These are phyloP conservation scores for Eucalyptus shirleyi DNA, from an alignment of 345 rosid genomes.

Conservation along the genomic window DNA sequence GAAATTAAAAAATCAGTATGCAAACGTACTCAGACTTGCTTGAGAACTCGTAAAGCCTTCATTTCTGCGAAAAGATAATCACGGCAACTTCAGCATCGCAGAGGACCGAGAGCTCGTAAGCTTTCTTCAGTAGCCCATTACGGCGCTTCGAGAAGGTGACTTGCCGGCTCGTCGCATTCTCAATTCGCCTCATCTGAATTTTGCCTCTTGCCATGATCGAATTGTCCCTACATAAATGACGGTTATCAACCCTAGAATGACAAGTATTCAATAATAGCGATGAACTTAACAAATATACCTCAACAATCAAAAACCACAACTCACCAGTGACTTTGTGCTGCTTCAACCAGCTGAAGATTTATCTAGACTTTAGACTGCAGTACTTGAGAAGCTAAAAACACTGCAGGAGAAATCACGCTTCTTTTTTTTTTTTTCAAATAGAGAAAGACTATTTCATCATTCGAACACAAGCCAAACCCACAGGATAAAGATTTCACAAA, in stretches of 20 bases:
- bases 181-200: background rate
- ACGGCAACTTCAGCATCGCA: background rate
- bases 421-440: background rate
- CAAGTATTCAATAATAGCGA: background rate
- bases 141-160: conserved; percentile 1
- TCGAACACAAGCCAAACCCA: background rate
- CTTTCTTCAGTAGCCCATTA: background rate
- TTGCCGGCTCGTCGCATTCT: background rate
- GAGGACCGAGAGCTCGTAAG: background rate
- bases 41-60: background rate
- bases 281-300: background rate
- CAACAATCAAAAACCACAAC: background rate
- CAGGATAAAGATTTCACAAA: background rate
- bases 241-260: background rate
- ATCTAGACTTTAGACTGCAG: too few species aligned
- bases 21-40: background rate
- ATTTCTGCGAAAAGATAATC: background rate
- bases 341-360: too few species aligned
- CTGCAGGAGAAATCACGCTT: background rate
- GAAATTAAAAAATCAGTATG: background rate
- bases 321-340: background rate
- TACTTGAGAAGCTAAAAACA: too few species aligned
- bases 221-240: background rate
- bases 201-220: background rate
- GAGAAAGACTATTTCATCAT: background rate